A percentile compares a stretch with the other conserved stretches of the same genome.
phyloP scores from a whole-genome alignment of 257 asterid genomes.

The Capsicum baccatum region DNA sequence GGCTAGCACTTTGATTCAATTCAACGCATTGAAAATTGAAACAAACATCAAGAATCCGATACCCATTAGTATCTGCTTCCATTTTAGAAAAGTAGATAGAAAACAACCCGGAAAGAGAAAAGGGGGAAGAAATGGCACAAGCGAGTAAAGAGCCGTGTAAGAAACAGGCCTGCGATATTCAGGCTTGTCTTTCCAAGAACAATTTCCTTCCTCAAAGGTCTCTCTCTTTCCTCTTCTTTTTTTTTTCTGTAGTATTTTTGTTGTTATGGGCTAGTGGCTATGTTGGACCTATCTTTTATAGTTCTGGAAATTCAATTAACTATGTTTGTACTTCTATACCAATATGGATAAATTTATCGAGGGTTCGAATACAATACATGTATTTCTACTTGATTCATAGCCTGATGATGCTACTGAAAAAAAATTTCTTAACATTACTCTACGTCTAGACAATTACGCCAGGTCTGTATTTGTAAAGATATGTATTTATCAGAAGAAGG shows the following conservation, averaged over 20 bases:
- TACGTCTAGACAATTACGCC: background rate
- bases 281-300: background rate
- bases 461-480: background rate
- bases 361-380: background rate
- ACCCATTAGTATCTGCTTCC: too few relatives aligned
- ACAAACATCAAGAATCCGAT: background rate
- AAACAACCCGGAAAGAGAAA: background rate
- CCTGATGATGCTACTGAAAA: background rate
- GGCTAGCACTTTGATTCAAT: background rate
- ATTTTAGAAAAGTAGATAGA: background rate
- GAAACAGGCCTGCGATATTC: constrained; percentile 93
- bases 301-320: too few relatives aligned
- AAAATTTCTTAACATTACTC: background rate
- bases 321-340: too few relatives aligned
- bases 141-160: constrained; percentile 92
- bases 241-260: background rate
- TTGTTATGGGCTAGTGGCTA: background rate
- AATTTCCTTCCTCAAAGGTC: constrained; percentile 83
- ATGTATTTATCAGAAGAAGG: background rate
- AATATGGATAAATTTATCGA: too few relatives aligned
- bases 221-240: background rate
- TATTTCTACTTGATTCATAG: background rate
- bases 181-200: constrained; percentile 97
- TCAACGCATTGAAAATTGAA: constrained; percentile 13
- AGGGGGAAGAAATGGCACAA: constrained; percentile 59